These are phyloP conservation scores for Pluteus cervinus DNA, from an alignment of 768 basidiomycete genomes.

Conservation along the genomic window DNA sequence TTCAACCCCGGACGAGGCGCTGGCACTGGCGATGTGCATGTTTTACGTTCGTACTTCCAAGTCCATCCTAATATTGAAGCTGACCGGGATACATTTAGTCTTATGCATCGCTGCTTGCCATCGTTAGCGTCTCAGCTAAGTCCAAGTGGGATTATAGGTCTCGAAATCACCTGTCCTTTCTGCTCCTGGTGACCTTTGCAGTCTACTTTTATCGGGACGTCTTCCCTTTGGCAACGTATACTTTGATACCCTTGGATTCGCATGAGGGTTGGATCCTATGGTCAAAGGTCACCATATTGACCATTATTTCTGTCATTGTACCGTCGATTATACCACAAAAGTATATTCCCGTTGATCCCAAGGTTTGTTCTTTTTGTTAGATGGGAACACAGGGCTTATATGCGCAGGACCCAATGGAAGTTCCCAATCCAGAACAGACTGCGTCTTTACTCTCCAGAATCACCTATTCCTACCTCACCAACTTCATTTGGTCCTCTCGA, in stretches of 20 bases:
- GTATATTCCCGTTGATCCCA: conserved; percentile 49
- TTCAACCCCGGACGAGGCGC: too few species aligned
- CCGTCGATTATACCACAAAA: conserved; percentile 47
- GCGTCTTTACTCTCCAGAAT: conserved; percentile 38
- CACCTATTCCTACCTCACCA: conserved; percentile 50
- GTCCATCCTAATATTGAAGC: too few species aligned
- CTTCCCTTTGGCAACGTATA: conserved; percentile 50
- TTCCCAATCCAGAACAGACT: conserved; percentile 42
- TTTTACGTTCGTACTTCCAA: too few species aligned
- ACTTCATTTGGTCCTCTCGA: conserved; percentile 36
- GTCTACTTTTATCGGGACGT: conserved; percentile 52
- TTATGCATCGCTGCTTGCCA: conserved; percentile 34
- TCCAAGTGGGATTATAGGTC: conserved; percentile 20
- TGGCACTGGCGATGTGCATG: too few species aligned
- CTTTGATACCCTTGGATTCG: conserved; percentile 36
- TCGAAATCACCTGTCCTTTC: conserved; percentile 17
- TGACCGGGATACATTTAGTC: too few species aligned
- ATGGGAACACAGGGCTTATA: too few species aligned
- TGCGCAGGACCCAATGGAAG: conserved; percentile 25
- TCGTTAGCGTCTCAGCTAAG: conserved; percentile 27
- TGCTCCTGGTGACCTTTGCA: conserved; percentile 25
- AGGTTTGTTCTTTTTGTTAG: conserved; percentile 23
- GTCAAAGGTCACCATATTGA: conserved; percentile 39
- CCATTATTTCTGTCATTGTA: conserved; percentile 35
- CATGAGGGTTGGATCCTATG: conserved; percentile 41